Evolutionary conservation across 257 asterid species (phyloP).

Genomic region (Ilex aquifolium): DNA sequence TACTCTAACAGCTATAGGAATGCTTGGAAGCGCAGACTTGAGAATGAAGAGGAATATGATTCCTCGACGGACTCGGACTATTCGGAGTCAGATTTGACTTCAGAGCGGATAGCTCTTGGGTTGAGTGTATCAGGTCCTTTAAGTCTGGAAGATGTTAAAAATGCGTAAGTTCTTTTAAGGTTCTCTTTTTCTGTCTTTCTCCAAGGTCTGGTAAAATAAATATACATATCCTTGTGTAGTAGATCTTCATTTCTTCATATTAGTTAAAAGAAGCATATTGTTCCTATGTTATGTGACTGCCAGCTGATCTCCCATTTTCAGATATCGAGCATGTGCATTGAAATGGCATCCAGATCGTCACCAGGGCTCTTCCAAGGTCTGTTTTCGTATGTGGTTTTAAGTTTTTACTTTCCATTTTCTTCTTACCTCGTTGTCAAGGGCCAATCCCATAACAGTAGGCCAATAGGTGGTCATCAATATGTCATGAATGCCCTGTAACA

Average conservation of each 20-base stretch:
- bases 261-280: not conserved
- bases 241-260: not conserved
- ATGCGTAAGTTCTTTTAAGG: constrained; percentile 53
- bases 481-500: too few species aligned
- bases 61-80: constrained; percentile 35
- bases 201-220: not conserved
- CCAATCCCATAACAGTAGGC: too few species aligned
- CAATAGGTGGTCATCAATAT: too few species aligned
- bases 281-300: not conserved
- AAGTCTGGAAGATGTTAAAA: constrained; percentile 73
- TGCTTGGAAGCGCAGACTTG: constrained; percentile 25
- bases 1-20: constrained; percentile 36
- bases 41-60: constrained; percentile 43
- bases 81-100: constrained; percentile 25
- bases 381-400: not conserved
- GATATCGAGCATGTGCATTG: constrained; percentile 82
- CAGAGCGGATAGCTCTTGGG: constrained; percentile 75
- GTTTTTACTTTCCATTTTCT: not conserved
- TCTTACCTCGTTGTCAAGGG: not conserved
- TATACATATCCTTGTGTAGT: not conserved
- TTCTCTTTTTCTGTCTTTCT: constrained; percentile 6
- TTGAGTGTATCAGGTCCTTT: constrained; percentile 72
- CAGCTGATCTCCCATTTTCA: constrained; percentile 24
- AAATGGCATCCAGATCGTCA: constrained; percentile 99
- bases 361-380: constrained; percentile 89